phyloP scores from a whole-genome alignment of 257 asterid species.

The Jacaranda mimosifolia region DNA sequence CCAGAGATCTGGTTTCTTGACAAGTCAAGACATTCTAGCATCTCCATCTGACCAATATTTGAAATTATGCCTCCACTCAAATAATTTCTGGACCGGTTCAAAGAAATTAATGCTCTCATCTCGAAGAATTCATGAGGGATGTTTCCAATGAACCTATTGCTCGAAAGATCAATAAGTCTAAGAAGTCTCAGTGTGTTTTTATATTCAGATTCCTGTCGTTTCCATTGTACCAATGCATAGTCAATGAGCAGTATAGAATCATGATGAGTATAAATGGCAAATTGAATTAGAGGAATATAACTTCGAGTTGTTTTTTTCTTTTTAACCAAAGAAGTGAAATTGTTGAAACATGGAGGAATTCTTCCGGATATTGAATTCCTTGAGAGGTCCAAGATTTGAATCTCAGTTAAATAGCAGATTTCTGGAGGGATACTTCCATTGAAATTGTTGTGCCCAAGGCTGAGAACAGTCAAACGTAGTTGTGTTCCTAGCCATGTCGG shows the following conservation, averaged over 20 bases:
- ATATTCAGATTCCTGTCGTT: slow-evolving; percentile 25
- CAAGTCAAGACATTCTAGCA: slow-evolving; percentile 45
- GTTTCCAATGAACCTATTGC: slow-evolving; percentile 37
- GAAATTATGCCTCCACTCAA: slow-evolving; percentile 38
- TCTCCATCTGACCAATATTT: slow-evolving; percentile 45
- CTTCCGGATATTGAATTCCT: too few species aligned
- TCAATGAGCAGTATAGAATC: neutral
- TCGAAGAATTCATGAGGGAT: slow-evolving; percentile 25
- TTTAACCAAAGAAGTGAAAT: slow-evolving; percentile 25
- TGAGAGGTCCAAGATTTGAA: slow-evolving; percentile 53
- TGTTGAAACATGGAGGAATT: too few species aligned
- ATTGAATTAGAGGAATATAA: neutral
- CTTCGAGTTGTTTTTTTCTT: neutral
- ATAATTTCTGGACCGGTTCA: slow-evolving; percentile 47
- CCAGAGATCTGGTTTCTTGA: slow-evolving; percentile 48
- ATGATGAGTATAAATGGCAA: neutral
- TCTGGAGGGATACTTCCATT: slow-evolving; percentile 43
- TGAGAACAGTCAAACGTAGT: slow-evolving; percentile 15
- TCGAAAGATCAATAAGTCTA: slow-evolving; percentile 47
- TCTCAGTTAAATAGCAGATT: slow-evolving; percentile 41
- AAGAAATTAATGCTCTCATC: slow-evolving; percentile 29
- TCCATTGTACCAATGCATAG: slow-evolving; percentile 41
- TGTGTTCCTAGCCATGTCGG: slow-evolving; percentile 40
- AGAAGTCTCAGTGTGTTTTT: slow-evolving; percentile 25
- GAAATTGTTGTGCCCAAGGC: slow-evolving; percentile 36